These are phyloP conservation scores for Colletotrichum viniferum DNA, from an alignment of 2,329 filamentous ascomycete genomes.

Conservation along the genomic window DNA sequence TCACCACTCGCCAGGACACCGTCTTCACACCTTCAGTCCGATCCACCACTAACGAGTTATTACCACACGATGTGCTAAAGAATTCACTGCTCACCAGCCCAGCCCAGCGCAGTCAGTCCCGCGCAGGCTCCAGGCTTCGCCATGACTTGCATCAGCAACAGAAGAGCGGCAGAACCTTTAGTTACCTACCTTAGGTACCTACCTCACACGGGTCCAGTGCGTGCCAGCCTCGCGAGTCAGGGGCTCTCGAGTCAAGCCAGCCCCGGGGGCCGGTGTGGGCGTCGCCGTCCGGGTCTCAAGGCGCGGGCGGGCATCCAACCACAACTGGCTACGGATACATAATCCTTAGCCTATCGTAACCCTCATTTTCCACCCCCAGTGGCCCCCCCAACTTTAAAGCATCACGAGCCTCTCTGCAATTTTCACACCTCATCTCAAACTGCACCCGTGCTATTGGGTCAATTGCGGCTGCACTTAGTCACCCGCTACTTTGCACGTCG, in stretches of 20 bases:
- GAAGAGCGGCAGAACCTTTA: neutral
- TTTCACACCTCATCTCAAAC: conserved; percentile 21
- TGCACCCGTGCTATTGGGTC: conserved; percentile 15
- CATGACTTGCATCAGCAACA: neutral
- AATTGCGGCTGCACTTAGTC: conserved; percentile 10
- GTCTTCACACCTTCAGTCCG: neutral
- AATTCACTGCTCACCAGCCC: neutral
- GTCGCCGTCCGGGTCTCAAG: neutral
- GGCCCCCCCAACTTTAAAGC: conserved; percentile 15
- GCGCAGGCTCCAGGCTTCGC: neutral
- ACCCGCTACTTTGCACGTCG: neutral
- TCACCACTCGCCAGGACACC: neutral
- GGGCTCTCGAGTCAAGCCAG: conserved; percentile 17
- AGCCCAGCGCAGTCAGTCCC: neutral
- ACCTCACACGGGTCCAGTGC: neutral
- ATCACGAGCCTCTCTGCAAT: conserved; percentile 18
- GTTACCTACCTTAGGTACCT: too few species aligned
- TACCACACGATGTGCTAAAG: neutral
- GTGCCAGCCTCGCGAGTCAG: conserved; percentile 19
- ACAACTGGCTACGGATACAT: conserved; percentile 14
- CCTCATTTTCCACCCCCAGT: neutral
- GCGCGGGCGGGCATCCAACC: conserved; percentile 17
- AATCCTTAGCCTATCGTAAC: conserved; percentile 20
- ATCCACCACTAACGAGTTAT: neutral
- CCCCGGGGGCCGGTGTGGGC: conserved; percentile 7